These are phyloP conservation scores for Suhomyces coccinellae DNA, from an alignment of 1,139 yeast species.

Conservation along the genomic window DNA sequence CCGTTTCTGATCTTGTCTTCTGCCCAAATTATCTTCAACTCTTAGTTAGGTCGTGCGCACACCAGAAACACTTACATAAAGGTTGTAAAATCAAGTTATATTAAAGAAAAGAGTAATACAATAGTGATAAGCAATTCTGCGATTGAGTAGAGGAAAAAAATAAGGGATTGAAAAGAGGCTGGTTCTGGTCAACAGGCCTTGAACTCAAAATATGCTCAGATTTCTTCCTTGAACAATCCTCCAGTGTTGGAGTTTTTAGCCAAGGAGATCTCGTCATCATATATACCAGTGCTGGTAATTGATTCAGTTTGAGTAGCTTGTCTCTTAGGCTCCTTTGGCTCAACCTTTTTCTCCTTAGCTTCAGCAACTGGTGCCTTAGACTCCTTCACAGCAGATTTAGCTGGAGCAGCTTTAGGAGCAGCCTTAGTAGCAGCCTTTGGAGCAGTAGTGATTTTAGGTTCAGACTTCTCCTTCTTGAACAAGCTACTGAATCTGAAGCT, in stretches of 20 bases:
- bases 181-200: conserved; percentile 10
- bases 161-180: conserved; percentile 4
- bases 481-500: conserved; percentile 17
- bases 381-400: conserved; percentile 4
- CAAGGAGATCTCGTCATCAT: conserved; percentile 34
- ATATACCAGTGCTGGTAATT: conserved; percentile 15
- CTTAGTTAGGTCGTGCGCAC: background rate
- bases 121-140: conserved; percentile 9
- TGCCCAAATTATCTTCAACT: background rate
- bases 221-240: conserved; percentile 48
- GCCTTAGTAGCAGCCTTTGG: conserved; percentile 10
- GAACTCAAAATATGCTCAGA: conserved; percentile 19
- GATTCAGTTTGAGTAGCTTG: conserved; percentile 9
- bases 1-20: no score
- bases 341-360: conserved; percentile 1
- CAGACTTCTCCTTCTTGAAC: conserved; percentile 14
- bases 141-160: background rate
- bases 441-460: conserved; percentile 6
- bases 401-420: conserved; percentile 3
- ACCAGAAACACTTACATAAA: background rate
- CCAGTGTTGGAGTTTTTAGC: conserved; percentile 28
- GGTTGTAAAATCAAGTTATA: conserved; percentile 5
- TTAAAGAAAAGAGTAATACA: conserved; percentile 10
- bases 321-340: conserved; percentile 1
- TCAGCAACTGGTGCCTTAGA: background rate